Conservation (phyloP, 108 stramenopile species). For the Skeletonema tropicum region DNA sequence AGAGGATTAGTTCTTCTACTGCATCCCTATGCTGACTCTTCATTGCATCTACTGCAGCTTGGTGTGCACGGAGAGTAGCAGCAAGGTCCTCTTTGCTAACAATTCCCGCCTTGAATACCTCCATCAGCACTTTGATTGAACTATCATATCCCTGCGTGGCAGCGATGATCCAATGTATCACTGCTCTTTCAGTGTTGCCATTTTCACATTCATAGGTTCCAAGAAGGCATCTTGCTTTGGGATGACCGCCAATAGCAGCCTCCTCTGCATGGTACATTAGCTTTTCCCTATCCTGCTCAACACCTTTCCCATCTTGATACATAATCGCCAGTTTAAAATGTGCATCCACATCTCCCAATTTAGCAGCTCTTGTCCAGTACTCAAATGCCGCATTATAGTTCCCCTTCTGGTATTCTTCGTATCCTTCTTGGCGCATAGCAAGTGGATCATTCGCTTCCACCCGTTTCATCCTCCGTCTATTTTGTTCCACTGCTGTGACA, state of each 20-base stretch:
- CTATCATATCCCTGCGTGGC: not conserved
- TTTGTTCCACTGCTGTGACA: too few relatives aligned
- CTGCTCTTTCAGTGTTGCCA: not conserved
- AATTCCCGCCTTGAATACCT: not conserved
- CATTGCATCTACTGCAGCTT: conserved; percentile 1
- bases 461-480: too few relatives aligned
- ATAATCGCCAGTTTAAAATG: too few relatives aligned
- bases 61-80: not conserved
- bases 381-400: too few relatives aligned
- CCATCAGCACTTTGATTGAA: not conserved
- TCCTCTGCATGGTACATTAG: not conserved
- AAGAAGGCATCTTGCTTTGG: not conserved
- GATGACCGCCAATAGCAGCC: conserved; percentile 10
- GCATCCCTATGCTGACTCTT: not conserved
- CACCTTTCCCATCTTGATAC: too few relatives aligned
- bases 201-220: not conserved
- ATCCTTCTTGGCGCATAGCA: too few relatives aligned
- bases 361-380: too few relatives aligned
- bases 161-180: conserved; percentile 2
- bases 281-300: not conserved
- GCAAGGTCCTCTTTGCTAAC: not conserved
- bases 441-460: too few relatives aligned
- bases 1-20: not conserved
- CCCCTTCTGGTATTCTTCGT: too few relatives aligned
- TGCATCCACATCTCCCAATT: too few relatives aligned